Base-by-base conservation (phyloP, 768 basidiomycete species). In the Chalciporus chontae region DNA sequence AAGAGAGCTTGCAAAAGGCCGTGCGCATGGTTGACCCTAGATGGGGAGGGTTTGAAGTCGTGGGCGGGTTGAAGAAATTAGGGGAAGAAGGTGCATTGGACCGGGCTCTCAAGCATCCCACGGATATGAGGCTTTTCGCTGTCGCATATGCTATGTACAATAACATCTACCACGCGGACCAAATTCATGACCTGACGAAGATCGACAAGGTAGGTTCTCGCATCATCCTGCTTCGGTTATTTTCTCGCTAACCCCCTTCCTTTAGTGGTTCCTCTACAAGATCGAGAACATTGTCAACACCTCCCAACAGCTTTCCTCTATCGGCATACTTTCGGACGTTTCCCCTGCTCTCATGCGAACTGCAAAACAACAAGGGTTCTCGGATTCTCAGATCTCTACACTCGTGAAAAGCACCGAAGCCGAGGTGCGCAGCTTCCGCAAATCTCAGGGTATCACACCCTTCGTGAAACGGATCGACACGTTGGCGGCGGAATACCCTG, bases 391-490 rank as follows among this genome's bases (percentile, higher is more conserved):
- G 67, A 94, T 99, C 55, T 86, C 91, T 17, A 85, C 89, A 53
- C 77, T 97, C 34, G 69, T 92, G 54, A 74, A 75, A 34, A 77
- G 83, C 15, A 80, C 78, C 13, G 94, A 97, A 69, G 84, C 83
- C 47, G 69, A 73, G 17, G 87, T 96, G 43, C 92, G 96, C 50
- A 81, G 83, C 0, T 77, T 85, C 66, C 85, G 96, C 57, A 98
- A 98, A 73, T 79, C 83, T 3, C 75, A 90, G 57, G 83, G 85
- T 3, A 83, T 99, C 61, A 95, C 87, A 5, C 96, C 96, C 32
- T 98, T 94, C 70, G 96, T 99, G 68, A 99, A 99, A 73, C 90
- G 94, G 57, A 98, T 99, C 70, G 96, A 99, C 70, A 99, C 96
- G 11, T 82, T 99, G 51, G 96, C 96, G 24, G 96, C 96, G 52